Base-by-base conservation (phyloP, 208 protist genomes). In the Porcisia hertigi region DNA sequence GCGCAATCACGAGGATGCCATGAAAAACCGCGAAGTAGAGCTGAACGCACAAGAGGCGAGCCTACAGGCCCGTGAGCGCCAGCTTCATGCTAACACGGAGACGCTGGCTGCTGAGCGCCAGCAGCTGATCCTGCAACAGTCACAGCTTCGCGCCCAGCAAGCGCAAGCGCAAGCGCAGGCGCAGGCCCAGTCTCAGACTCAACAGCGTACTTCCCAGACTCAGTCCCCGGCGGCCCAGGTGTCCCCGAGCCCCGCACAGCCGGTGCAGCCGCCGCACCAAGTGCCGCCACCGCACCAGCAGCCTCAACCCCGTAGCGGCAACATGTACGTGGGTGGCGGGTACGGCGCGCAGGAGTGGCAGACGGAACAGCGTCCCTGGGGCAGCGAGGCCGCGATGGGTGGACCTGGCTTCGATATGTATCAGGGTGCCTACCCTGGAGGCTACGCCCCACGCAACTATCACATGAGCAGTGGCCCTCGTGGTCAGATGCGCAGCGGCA, bases 1-100 rank as follows among this genome's bases (percentile, higher is more conserved):
- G 30, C 88, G 78, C 66, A 74, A 69, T 25, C 72, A 76, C 75
- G 88, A 93, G 77, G 85, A 90, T 39, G 80, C 60, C 53, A 54
- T 85, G 64, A 86, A 92, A 64, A 74, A 67, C 73, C 84, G 81
- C 36, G 86, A 90, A 45, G 71, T 80, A 70, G 85, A 94, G 66
- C 57, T 92, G 49, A 81, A 82, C 58, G 77, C 83, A 49, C 85
- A 83, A 66, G 79, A 86, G 80, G 73, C 73, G 3, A 75, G 75
- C 36, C 73, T 92, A 34, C 49, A 79, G 55, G 70, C 64, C 36
- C 79, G 83, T 71, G 79, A 73, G 55, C 84, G 85, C 8, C 84
- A 81, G 57, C 73, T 95, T 54, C 66, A 82, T 45, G 79, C 74
- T 12, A 82, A 88, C 72, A 77, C 43, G 47, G 70, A 90, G 72